Evolutionary conservation across 1,139 yeast genomes (phyloP).

Genomic region (Lodderomyces theae): DNA sequence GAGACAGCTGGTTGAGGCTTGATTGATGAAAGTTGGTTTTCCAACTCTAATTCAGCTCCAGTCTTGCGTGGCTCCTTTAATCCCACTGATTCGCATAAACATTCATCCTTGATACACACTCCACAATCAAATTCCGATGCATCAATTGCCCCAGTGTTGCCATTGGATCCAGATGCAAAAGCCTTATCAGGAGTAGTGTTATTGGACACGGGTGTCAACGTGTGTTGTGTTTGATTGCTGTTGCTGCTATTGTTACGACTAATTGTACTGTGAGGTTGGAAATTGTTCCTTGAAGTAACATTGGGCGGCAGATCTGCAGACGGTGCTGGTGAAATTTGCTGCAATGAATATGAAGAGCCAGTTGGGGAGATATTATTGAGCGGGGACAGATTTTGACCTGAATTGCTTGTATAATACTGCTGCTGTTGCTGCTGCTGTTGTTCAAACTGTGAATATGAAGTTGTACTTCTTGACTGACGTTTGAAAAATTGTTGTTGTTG

Average conservation of each 20-base stretch:
- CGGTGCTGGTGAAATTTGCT: conserved; percentile 56
- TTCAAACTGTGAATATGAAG: conserved; percentile 2
- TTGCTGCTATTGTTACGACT: conserved; percentile 3
- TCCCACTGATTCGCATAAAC: conserved; percentile 69
- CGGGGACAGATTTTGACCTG: conserved; percentile 15
- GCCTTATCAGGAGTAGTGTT: conserved; percentile 14
- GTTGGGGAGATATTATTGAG: conserved; percentile 27
- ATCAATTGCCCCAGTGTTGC: conserved; percentile 5
- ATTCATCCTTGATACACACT: conserved; percentile 65
- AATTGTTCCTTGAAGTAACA: neutral
- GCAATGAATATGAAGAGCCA: conserved; percentile 36
- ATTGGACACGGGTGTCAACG: conserved; percentile 21
- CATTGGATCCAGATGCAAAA: neutral
- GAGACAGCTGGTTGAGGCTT: conserved; percentile 64
- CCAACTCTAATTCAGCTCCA: conserved; percentile 17
- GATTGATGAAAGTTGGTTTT: conserved; percentile 38
- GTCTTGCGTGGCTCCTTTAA: conserved; percentile 28
- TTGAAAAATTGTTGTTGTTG: conserved; percentile 6
- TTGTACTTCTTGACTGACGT: conserved; percentile 5
- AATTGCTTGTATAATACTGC: neutral
- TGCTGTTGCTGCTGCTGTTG: conserved; percentile 2
- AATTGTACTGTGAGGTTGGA: neutral
- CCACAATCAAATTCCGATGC: conserved; percentile 52
- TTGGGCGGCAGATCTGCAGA: conserved; percentile 46
- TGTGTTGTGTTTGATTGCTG: conserved; percentile 4